Base-by-base conservation (phyloP, 2,329 filamentous ascomycete genomes). In the Apiospora kogelbergensis region DNA sequence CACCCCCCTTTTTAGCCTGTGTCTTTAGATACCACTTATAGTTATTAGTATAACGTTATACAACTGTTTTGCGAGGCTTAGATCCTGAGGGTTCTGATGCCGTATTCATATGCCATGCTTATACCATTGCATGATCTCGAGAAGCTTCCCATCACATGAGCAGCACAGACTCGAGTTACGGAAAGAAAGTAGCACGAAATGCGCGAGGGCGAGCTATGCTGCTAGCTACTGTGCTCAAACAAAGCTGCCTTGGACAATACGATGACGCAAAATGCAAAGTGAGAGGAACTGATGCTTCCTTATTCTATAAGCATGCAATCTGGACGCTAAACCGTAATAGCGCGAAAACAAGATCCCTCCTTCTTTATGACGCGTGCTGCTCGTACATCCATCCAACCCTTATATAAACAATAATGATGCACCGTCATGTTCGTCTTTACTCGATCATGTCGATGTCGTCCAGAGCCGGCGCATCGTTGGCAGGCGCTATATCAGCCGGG, bases 401-500 rank as follows among this genome's bases (percentile, higher is more conserved):
- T 37, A 26, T 37, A 60, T 60, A 37, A 37, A 6, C 13, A 42
- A 53, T 24, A 53, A 17, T 53, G 46, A 26, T 26, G 46, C 24
- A 13, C 24, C 15, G 11, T 4, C 26, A 6, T 33, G 33, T 33
- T 3, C 24, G 46, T 53, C 26, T 66, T 76, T 80, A 90, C 81
- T 90, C 89, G 76, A 92, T 91, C 91, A 93, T 92, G 74, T 92
- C 90, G 70, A 92, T 83, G 77, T 92, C 90, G 68, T 90, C 88
- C 46, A 80, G 82, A 22, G 76, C 71, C 41, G 67, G 72, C 24
- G 65, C 74, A 40, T 67, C 70, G 40, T 74, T 74, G 26, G 74
- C 70, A 69, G 76, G 74, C 11, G 77, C 74, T 22, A 77, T 76
- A 64, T 76, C 77, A 33, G 79, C 75, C 30, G 78, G 81, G 44